Evolutionary conservation across 768 basidiomycete genomes (phyloP), one percentile per base, ranked within the genome.

Genomic region (Cubamyces lactineus): DNA sequence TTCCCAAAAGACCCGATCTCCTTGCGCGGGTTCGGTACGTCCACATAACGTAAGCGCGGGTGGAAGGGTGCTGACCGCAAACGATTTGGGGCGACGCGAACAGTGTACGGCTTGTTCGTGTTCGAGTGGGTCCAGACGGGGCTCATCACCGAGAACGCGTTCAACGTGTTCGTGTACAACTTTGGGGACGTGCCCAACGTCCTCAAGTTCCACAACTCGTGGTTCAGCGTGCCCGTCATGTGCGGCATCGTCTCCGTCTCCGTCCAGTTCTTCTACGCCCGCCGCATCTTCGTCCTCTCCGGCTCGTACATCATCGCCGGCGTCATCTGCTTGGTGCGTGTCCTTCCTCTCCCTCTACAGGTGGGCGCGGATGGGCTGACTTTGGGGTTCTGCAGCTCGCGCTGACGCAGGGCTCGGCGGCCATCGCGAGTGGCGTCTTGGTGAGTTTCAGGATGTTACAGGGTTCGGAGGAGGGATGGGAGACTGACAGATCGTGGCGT

Each of bases 181-280:
- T 65, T 46, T 34, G 64, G 64, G 17, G 21, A 58, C 21, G 13
- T 46, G 13, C 11, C 21, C 12, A 17, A 26, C 26, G 19, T 65
- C 16, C 34, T 38, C n/a, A 38, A 34, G 15, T 62, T 61, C 38
- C 52, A 62, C 46, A 54, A 57, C 17, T 17, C 56, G 2, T 65
- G 64, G 64, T 62, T 65, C 60, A 59, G 58, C 28, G 64, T 62
- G 5, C 42, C 57, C 19, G 43, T 65, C 34, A 65, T 65, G 64
- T 49, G 51, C 21, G 61, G 24, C 19, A 8, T 65, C 16, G 40
- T 62, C 17, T 53, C 64, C 16, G 56, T 28, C 2, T 34, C 55
- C 38, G 57, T 65, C 3, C 64, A 65, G 23, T 41, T 30, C 19
- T 62, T 39, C 61, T 65, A 49, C 38, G 51, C 50, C 34, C 55